Conservation (phyloP, 345 rosid species). For the Lepidium aucheri region DNA sequence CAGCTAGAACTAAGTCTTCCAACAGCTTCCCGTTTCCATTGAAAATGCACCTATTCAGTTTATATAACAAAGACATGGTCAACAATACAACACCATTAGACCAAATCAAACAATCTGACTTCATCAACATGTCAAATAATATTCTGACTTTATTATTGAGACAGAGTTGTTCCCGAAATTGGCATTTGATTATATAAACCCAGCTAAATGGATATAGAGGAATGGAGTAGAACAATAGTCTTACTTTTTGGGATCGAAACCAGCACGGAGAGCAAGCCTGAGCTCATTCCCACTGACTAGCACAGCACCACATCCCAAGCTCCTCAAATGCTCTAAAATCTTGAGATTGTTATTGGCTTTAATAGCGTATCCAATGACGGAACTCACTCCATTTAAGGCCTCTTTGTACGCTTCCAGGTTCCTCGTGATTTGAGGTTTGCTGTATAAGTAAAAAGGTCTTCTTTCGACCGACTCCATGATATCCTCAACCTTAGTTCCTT, state of each 20-base stretch:
- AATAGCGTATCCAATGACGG: constrained; percentile 85
- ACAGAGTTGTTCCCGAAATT: not conserved
- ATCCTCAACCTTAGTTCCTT: constrained; percentile 69
- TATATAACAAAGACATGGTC: not conserved
- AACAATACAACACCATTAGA: not conserved
- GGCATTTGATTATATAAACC: not conserved
- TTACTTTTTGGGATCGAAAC: constrained; percentile 87
- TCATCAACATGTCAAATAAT: not conserved
- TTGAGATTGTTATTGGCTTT: constrained; percentile 87
- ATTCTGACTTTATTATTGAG: not conserved
- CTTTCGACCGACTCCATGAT: constrained; percentile 72
- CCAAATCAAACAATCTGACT: not conserved
- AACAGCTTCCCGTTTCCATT: constrained; percentile 89
- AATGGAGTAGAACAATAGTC: not conserved
- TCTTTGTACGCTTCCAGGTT: constrained; percentile 73
- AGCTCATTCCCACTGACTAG: constrained; percentile 96
- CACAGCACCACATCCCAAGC: constrained; percentile 90
- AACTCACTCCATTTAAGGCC: constrained; percentile 59
- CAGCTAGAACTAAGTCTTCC: constrained; percentile 93
- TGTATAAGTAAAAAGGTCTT: constrained; percentile 83
- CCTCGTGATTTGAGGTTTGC: constrained; percentile 83
- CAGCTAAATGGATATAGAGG: not conserved
- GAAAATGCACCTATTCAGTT: constrained; percentile 66
- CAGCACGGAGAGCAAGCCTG: constrained; percentile 76
- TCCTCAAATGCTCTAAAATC: constrained; percentile 91